phyloP scores from a whole-genome alignment of 106 monocot species.

The Apostasia ramifera region DNA sequence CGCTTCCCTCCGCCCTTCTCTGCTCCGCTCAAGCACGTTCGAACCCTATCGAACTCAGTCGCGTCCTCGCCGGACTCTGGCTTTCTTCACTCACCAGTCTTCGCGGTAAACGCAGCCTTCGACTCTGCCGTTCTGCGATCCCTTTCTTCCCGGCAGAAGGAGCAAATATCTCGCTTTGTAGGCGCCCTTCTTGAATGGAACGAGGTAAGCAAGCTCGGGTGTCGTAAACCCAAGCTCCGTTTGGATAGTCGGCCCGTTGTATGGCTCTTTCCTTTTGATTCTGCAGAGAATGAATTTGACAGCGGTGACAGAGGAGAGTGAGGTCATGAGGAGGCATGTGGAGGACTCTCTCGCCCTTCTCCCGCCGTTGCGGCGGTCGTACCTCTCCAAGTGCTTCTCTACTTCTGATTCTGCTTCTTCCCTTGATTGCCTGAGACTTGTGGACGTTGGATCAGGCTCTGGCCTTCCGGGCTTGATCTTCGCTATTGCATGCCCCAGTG shows the following conservation, averaged over 20 bases:
- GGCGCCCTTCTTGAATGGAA: constrained; percentile 85
- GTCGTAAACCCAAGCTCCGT: background rate
- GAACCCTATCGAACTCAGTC: background rate
- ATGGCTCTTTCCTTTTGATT: background rate
- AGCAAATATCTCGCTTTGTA: constrained; percentile 71
- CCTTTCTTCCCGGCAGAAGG: constrained; percentile 55
- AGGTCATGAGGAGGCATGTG: constrained; percentile 87
- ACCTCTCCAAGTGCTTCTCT: constrained; percentile 21
- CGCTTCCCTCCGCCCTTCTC: background rate
- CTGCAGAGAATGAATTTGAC: constrained; percentile 84
- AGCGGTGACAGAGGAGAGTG: constrained; percentile 66
- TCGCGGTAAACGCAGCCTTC: background rate
- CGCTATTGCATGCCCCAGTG: constrained; percentile 79
- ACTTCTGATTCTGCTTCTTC: constrained; percentile 21
- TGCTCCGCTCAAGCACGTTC: background rate
- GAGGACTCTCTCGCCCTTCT: constrained; percentile 84
- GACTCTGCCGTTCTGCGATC: constrained; percentile 6
- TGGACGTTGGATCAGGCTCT: constrained; percentile 89
- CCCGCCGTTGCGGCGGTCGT: constrained; percentile 41
- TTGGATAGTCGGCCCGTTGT: background rate
- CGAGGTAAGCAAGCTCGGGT: constrained; percentile 29
- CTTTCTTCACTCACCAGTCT: background rate
- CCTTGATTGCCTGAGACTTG: constrained; percentile 34
- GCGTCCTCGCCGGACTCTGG: background rate
- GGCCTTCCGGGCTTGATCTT: constrained; percentile 83